These are phyloP conservation scores for Cyberlindnera euphorbiiphila DNA, from an alignment of 805 yeast genomes.

Conservation along the genomic window DNA sequence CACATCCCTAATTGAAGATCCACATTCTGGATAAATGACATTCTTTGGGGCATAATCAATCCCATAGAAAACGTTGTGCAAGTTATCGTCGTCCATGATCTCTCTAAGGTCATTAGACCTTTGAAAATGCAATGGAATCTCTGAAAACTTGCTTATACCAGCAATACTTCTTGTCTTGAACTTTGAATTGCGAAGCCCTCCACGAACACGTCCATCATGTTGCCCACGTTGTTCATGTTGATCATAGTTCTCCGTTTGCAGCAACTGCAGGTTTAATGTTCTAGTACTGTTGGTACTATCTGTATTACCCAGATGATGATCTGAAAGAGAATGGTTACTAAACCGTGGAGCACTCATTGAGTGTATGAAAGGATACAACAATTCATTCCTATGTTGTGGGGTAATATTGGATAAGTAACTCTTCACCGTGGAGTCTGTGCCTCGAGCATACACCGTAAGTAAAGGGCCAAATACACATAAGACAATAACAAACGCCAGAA, in stretches of 20 bases:
- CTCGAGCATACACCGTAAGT: conserved; percentile 29
- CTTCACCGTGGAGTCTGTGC: conserved; percentile 29
- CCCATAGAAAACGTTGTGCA: conserved; percentile 47
- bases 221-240: too few relatives aligned
- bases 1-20: conserved; percentile 43
- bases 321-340: neutral
- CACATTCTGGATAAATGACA: conserved; percentile 53
- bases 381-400: conserved; percentile 22
- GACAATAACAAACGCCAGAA: conserved; percentile 16
- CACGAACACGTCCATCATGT: too few relatives aligned
- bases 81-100: conserved; percentile 34
- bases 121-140: conserved; percentile 33
- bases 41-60: conserved; percentile 56
- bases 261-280: too few relatives aligned
- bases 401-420: conserved; percentile 30
- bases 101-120: conserved; percentile 33
- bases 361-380: conserved; percentile 18
- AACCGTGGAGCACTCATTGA: neutral
- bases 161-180: conserved; percentile 18
- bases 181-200: conserved; percentile 9
- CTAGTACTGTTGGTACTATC: too few relatives aligned
- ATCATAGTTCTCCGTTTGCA: too few relatives aligned
- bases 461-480: conserved; percentile 21
- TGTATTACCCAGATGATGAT: neutral
- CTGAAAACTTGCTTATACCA: conserved; percentile 27